A percentile compares a stretch with the other conserved stretches of the same genome.
These are phyloP conservation scores for Sphagnum magellanicum DNA, from an alignment of 228 moss, liverwort and hornwort genomes.

Conservation along the genomic window DNA sequence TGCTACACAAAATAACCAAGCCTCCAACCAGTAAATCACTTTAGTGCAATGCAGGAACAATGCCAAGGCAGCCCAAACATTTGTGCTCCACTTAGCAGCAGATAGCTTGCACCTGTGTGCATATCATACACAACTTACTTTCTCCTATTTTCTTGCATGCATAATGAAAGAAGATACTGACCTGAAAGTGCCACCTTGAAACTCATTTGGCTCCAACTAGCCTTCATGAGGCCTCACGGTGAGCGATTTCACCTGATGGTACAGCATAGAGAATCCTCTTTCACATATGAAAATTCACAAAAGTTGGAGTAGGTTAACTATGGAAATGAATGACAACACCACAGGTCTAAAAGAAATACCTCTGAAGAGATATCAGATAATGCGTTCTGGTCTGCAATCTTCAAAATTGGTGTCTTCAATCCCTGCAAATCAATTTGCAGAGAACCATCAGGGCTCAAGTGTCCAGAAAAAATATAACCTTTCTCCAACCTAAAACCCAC, in stretches of 20 bases:
- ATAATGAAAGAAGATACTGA: slow-evolving; percentile 11
- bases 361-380: slow-evolving; percentile 73
- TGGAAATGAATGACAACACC: no score
- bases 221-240: slow-evolving; percentile 79
- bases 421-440: slow-evolving; percentile 36
- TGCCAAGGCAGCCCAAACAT: no score
- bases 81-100: no score
- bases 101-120: not conserved
- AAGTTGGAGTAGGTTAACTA: no score
- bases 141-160: not conserved
- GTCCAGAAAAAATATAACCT: not conserved
- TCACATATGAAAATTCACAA: no score
- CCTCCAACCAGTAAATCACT: not conserved
- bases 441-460: not conserved
- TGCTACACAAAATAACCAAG: slow-evolving; percentile 30
- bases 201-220: slow-evolving; percentile 88
- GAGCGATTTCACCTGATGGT: slow-evolving; percentile 70
- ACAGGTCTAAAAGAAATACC: slow-evolving; percentile 24
- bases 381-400: slow-evolving; percentile 81
- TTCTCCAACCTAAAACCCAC: not conserved
- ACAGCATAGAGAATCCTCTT: not conserved
- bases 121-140: not conserved
- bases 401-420: slow-evolving; percentile 85
- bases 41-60: no score
- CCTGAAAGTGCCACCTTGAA: slow-evolving; percentile 99